These are phyloP conservation scores for Thalassiosira livingstoniorum DNA, from an alignment of 352 stramenopile species.

Conservation along the genomic window DNA sequence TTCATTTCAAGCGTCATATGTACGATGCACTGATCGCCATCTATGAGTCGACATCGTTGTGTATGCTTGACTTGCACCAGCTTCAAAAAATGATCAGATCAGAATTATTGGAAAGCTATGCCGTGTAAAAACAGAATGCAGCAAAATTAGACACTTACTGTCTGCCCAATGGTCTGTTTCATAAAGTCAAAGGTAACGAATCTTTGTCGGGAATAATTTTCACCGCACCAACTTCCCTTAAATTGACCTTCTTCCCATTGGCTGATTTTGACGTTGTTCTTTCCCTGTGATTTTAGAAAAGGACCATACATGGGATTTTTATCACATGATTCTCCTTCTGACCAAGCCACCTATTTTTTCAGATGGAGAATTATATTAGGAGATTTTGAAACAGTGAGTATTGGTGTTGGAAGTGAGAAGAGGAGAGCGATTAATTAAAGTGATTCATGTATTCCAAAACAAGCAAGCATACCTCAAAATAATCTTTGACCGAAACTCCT, in stretches of 20 bases:
- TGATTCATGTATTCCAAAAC: not conserved
- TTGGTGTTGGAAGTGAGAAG: no score
- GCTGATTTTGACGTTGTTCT: conserved; percentile 66
- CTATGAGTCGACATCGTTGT: conserved; percentile 31
- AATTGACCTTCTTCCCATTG: conserved; percentile 63
- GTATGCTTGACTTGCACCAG: conserved; percentile 62
- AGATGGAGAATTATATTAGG: not conserved
- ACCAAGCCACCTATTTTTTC: conserved; percentile 54
- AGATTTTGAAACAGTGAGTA: not conserved
- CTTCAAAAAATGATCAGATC: no score
- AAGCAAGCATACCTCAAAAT: conserved; percentile 26
- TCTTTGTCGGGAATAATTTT: conserved; percentile 39
- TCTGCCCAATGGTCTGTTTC: conserved; percentile 57
- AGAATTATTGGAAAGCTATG: no score
- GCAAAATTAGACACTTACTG: no score
- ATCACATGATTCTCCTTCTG: conserved; percentile 46
- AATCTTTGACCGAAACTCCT: conserved; percentile 61
- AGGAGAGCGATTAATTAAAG: not conserved
- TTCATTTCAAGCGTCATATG: conserved; percentile 61
- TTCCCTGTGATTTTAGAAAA: conserved; percentile 63
- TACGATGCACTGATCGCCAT: conserved; percentile 44
- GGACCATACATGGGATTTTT: conserved; percentile 69
- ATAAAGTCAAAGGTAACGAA: conserved; percentile 56
- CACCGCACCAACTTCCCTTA: conserved; percentile 43
- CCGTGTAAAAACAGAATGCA: no score